Percentiles rank a stretch among this genome's conserved stretches.
These are phyloP conservation scores for Phytopythium ostracodes DNA, from an alignment of 352 stramenopile species.

Conservation along the genomic window DNA sequence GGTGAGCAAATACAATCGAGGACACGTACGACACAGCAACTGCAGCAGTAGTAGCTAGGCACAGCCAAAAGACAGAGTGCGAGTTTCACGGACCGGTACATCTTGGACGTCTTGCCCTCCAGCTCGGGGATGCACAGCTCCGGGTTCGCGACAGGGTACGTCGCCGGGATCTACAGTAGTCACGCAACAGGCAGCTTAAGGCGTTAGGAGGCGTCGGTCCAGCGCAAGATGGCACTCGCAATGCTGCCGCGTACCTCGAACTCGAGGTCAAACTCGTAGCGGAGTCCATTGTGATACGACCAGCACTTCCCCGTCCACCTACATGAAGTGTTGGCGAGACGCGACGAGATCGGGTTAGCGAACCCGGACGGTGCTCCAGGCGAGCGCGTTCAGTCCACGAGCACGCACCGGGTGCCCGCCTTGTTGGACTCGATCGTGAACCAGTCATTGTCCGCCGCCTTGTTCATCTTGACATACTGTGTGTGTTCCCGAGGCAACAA, in stretches of 20 bases:
- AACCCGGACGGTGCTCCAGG: not conserved
- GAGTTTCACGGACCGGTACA: constrained; percentile 58
- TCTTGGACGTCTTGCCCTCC: constrained; percentile 89
- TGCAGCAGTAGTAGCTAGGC: no score
- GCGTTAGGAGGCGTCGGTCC: not conserved
- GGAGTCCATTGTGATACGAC: constrained; percentile 82
- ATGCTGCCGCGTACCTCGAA: constrained; percentile 46
- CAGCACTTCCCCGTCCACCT: constrained; percentile 86
- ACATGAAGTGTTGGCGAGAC: no score
- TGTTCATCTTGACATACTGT: constrained; percentile 88
- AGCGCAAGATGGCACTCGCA: not conserved
- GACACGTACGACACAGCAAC: not conserved
- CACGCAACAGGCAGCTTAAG: not conserved
- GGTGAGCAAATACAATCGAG: not conserved
- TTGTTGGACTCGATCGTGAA: constrained; percentile 88
- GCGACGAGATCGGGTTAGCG: not conserved
- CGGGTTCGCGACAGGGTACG: constrained; percentile 78
- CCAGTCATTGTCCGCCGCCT: constrained; percentile 88
- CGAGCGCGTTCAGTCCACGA: not conserved
- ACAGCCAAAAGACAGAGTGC: not conserved
- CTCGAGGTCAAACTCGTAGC: constrained; percentile 85
- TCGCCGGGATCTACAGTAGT: constrained; percentile 51
- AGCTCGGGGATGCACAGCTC: constrained; percentile 86
- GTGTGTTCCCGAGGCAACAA: not conserved
- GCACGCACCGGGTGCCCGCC: constrained; percentile 49